Conservation (phyloP, 768 basidiomycete genomes). For the Suillus brevipes region DNA sequence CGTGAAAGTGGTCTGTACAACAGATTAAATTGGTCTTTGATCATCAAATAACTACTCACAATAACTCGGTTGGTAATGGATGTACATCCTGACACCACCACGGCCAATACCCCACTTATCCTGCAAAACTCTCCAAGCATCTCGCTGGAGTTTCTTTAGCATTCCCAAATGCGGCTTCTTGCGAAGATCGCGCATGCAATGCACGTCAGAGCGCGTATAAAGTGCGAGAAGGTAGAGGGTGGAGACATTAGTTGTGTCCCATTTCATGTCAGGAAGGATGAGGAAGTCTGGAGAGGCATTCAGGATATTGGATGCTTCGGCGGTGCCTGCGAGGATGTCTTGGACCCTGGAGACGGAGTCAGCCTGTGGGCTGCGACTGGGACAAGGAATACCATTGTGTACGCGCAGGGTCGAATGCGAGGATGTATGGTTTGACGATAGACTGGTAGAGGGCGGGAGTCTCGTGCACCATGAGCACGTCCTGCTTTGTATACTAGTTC, state of each 20-base stretch:
- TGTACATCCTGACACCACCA: conserved; percentile 71
- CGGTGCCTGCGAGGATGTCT: conserved; percentile 74
- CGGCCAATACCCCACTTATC: conserved; percentile 65
- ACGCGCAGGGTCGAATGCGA: conserved; percentile 69
- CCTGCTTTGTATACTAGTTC: conserved; percentile 73
- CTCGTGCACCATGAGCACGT: conserved; percentile 72
- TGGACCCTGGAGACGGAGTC: conserved; percentile 60
- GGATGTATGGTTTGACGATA: conserved; percentile 79
- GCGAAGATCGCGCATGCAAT: conserved; percentile 73
- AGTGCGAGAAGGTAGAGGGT: conserved; percentile 88
- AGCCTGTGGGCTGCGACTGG: background rate
- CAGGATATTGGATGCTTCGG: conserved; percentile 75
- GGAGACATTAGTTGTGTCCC: conserved; percentile 75
- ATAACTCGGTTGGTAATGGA: conserved; percentile 97
- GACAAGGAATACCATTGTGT: conserved; percentile 67
- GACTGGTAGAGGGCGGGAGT: conserved; percentile 74
- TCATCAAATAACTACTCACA: conserved; percentile 52
- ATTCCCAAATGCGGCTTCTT: conserved; percentile 58
- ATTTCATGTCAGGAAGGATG: conserved; percentile 95
- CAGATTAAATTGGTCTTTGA: background rate
- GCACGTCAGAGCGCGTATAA: conserved; percentile 57
- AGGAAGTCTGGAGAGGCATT: conserved; percentile 65
- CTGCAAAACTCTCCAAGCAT: conserved; percentile 52
- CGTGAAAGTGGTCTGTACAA: conserved; percentile 86
- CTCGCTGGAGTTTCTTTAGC: conserved; percentile 61